Conservation (phyloP, 2,329 filamentous ascomycete species). For the Decorospora gaudefroyi region DNA sequence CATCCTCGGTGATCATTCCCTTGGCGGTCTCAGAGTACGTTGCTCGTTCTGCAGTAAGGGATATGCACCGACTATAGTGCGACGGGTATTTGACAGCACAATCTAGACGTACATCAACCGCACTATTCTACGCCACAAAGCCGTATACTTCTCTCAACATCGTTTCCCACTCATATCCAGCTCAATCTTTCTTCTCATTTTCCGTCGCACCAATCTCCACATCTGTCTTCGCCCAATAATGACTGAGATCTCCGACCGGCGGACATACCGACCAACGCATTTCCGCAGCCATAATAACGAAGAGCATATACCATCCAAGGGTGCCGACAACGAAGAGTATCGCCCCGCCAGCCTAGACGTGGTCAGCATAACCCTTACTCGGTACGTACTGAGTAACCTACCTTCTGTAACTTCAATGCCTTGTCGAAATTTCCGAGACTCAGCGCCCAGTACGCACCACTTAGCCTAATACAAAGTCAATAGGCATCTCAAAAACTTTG, state of each 20-base stretch:
- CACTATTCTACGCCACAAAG: too few species aligned
- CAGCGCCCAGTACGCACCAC: slow-evolving; percentile 57
- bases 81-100: too few species aligned
- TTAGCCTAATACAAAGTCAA: too few species aligned
- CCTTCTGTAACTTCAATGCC: slow-evolving; percentile 54
- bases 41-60: too few species aligned
- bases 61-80: too few species aligned
- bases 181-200: slow-evolving; percentile 35
- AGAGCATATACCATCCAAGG: slow-evolving; percentile 59
- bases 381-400: slow-evolving; percentile 25
- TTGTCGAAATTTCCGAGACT: slow-evolving; percentile 51
- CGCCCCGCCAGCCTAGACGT: slow-evolving; percentile 42
- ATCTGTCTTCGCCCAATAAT: slow-evolving; percentile 51
- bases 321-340: slow-evolving; percentile 53
- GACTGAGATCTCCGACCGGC: slow-evolving; percentile 58
- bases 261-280: slow-evolving; percentile 57
- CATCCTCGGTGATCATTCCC: too few species aligned
- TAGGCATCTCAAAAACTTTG: too few species aligned
- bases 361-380: slow-evolving; percentile 2
- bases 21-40: too few species aligned
- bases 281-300: slow-evolving; percentile 60
- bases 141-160: too few species aligned
- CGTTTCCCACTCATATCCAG: too few species aligned
- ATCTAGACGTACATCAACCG: too few species aligned
- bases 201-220: slow-evolving; percentile 34